These are phyloP conservation scores for Phytophthora litchii DNA, from an alignment of 352 stramenopile species.

Conservation along the genomic window DNA sequence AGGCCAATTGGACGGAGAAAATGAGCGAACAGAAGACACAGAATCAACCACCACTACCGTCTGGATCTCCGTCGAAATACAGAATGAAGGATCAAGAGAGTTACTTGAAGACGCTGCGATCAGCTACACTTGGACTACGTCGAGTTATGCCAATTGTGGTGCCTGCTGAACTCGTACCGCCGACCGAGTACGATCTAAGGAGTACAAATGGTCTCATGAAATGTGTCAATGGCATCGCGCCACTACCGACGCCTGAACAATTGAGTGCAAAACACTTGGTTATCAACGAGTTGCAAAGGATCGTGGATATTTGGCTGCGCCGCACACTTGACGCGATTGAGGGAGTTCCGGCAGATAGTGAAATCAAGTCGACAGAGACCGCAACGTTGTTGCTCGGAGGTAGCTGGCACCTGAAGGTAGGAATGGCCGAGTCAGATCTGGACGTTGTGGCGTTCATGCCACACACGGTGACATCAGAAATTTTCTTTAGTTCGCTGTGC, in stretches of 20 bases:
- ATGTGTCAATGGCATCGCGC: constrained; percentile 71
- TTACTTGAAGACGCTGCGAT: constrained; percentile 12
- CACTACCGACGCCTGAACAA: constrained; percentile 58
- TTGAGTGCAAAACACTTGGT: constrained; percentile 76
- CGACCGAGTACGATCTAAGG: constrained; percentile 78
- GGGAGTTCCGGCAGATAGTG: constrained; percentile 1
- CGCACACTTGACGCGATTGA: constrained; percentile 48
- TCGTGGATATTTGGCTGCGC: constrained; percentile 75
- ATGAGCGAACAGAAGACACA: constrained; percentile 19
- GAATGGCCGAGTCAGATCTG: constrained; percentile 73
- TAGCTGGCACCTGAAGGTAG: constrained; percentile 86
- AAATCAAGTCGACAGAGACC: constrained; percentile 33
- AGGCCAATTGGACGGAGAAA: constrained; percentile 25
- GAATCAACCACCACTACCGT: constrained; percentile 14
- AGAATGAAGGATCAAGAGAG: constrained; percentile 20
- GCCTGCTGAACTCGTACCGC: constrained; percentile 56
- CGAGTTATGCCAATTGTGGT: constrained; percentile 63
- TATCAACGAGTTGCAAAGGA: constrained; percentile 75
- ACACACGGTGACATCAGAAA: constrained; percentile 55
- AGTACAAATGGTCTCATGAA: constrained; percentile 86
- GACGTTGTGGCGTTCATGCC: constrained; percentile 82
- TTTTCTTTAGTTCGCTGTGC: constrained; percentile 75
- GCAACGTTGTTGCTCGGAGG: constrained; percentile 76
- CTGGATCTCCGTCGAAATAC: constrained; percentile 8
- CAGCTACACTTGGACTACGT: constrained; percentile 16